Evolutionary conservation across 345 rosid genomes (phyloP).

Genomic region (Citrus cavaleriei): DNA sequence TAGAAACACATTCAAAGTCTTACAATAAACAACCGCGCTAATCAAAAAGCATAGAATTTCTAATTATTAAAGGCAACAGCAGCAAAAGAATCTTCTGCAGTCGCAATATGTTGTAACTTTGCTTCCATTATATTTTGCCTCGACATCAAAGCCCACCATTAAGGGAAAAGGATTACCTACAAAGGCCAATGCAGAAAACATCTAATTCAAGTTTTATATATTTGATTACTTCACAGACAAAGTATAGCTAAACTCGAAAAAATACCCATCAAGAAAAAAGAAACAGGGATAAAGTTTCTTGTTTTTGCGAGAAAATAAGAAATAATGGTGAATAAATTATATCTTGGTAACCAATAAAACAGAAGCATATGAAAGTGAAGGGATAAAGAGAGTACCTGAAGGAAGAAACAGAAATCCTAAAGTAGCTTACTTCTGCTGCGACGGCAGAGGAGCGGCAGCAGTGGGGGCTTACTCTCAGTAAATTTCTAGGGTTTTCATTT

Average conservation of each 20-base stretch:
- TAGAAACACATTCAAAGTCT: neutral
- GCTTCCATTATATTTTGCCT: neutral
- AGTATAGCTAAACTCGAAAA: neutral
- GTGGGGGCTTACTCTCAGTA: too few species aligned
- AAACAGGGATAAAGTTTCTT: neutral
- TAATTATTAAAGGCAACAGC: neutral
- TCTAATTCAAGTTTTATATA: too few species aligned
- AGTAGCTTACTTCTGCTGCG: too few species aligned
- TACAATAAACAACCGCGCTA: too few species aligned
- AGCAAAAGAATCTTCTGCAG: neutral
- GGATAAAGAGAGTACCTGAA: too few species aligned
- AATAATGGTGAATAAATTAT: too few species aligned
- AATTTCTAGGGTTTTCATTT: too few species aligned
- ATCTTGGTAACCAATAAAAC: too few species aligned
- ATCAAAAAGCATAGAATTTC: too few species aligned
- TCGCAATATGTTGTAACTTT: neutral
- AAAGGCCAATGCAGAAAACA: neutral
- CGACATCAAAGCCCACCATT: neutral
- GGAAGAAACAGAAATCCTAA: too few species aligned
- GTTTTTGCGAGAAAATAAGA: too few species aligned
- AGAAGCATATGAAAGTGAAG: neutral
- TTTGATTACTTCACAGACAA: neutral
- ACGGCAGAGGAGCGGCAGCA: too few species aligned
- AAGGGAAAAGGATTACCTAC: neutral
- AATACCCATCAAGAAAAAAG: neutral